A percentile compares a stretch with the other conserved stretches of the same genome.
Conservation (phyloP, 257 asterid genomes). For the Salvia rosmarinus region DNA sequence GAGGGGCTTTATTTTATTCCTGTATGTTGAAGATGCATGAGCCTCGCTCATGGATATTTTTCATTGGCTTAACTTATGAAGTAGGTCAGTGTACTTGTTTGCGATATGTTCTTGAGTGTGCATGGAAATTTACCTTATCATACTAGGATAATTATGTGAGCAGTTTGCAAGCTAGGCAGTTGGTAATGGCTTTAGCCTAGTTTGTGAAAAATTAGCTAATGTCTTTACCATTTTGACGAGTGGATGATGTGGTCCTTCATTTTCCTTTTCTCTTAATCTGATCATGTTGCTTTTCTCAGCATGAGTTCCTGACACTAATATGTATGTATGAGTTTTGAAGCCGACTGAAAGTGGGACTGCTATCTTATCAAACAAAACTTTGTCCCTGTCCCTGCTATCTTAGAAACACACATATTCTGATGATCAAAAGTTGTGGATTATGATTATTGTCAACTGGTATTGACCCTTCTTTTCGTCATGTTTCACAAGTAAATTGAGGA, state of each 20-base stretch:
- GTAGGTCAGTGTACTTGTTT: neutral
- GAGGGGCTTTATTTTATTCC: neutral
- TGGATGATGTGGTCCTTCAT: neutral
- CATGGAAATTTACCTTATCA: neutral
- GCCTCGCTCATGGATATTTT: neutral
- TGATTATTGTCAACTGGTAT: neutral
- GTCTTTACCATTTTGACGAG: neutral
- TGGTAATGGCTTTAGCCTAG: neutral
- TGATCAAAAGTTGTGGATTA: conserved; percentile 6
- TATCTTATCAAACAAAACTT: neutral
- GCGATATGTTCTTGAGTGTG: neutral
- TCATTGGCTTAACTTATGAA: neutral
- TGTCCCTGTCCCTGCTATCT: conserved; percentile 12
- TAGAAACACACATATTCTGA: neutral
- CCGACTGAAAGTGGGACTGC: conserved; percentile 11
- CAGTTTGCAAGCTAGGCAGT: neutral
- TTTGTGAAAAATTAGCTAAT: neutral
- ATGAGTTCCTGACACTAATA: neutral
- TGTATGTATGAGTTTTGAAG: neutral
- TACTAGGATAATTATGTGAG: neutral
- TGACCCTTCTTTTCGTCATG: neutral
- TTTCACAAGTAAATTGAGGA: neutral
- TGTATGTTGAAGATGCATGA: neutral
- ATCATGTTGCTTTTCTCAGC: neutral
- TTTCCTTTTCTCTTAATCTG: neutral